Base-by-base conservation (phyloP, 1,139 yeast species). In the Barnettozyma hawaiiensis region DNA sequence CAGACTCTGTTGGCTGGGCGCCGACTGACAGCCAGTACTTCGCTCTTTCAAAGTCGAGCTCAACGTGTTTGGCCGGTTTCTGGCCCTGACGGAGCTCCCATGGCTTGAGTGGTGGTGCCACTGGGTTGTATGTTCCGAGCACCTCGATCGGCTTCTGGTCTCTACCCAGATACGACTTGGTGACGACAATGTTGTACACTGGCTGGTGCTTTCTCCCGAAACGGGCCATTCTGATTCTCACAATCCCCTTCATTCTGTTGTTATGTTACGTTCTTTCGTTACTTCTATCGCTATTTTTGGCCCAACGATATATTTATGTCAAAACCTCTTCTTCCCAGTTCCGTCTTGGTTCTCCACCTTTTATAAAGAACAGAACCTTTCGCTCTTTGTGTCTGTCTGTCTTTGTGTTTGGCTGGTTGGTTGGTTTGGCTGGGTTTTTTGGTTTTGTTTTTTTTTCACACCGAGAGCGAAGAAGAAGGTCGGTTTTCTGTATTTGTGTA, bases 1-100 rank as follows among this genome's bases (percentile, higher is more conserved):
- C 95, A 5, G 94, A 71, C 35, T 85, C 90, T 27, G 94, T 81
- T 5, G 96, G 95, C 61, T 85, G 95, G 2, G 97, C 98, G n/a
- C 99, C 99, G 14, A 87, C 96, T 58, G 97, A 96, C 36, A 92
- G 69, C 99, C 99, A 92, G 66, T 92, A 94, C 63, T 87, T 87
- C n/a, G 96, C 79, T 53, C 97, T 78, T 51, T 81, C 80, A 60
- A 92, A 87, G 61, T 92, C 97, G 37, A 92, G 69, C 53, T 79
- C 76, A 32, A 92, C 76, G 54, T 89, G 89, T 61, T 92, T 92
- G 43, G 75, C 72, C 19, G 94, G 87, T 50, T 75, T 70, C 35
- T 69, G 65, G n/a, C 80, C 78, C 19, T 67, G 70, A n/a, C n/a
- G n/a, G n/a, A n/a, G n/a, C 51, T 67, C 71, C 57, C 81, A 84